Evolutionary conservation across 2,329 filamentous ascomycete species (phyloP).

Genomic region (Tolypocladium tundrense): DNA sequence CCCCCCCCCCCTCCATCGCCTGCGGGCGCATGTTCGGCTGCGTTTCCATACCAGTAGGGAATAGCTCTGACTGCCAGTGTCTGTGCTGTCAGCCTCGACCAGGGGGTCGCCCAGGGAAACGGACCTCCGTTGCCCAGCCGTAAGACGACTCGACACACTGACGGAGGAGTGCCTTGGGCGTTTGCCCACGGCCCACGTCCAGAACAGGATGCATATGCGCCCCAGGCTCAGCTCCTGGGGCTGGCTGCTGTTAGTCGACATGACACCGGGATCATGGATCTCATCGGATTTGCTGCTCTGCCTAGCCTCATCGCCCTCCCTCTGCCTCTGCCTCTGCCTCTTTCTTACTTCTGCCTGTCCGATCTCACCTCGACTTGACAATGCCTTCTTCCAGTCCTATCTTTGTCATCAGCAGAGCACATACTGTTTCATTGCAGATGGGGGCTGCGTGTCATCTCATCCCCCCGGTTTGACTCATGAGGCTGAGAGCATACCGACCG

Average conservation of each 20-base stretch:
- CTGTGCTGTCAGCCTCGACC: conserved; percentile 3
- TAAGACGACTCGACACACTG: background rate
- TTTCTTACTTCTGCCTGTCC: conserved; percentile 4
- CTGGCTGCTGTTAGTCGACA: conserved; percentile 3
- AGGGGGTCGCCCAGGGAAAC: background rate
- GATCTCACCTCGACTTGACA: conserved; percentile 2
- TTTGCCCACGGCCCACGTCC: background rate
- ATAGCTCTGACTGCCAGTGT: background rate
- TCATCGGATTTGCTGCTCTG: background rate
- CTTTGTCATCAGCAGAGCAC: conserved; percentile 6
- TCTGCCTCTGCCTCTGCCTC: background rate
- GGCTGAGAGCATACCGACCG: conserved; percentile 7
- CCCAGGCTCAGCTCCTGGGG: conserved; percentile 5
- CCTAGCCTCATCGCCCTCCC: background rate
- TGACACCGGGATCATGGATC: conserved; percentile 2
- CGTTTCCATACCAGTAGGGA: background rate
- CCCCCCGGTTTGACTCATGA: conserved; percentile 9
- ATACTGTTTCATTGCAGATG: conserved; percentile 12
- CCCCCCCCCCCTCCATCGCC: background rate
- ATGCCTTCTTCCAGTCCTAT: conserved; percentile 4
- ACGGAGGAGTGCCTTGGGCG: background rate
- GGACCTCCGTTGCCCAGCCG: background rate
- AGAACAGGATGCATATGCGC: conserved; percentile 4
- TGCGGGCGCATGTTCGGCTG: background rate
- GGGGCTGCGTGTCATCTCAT: conserved; percentile 10